phyloP scores from a whole-genome alignment of 805 yeast species.

The Brettanomyces naardenensis region DNA sequence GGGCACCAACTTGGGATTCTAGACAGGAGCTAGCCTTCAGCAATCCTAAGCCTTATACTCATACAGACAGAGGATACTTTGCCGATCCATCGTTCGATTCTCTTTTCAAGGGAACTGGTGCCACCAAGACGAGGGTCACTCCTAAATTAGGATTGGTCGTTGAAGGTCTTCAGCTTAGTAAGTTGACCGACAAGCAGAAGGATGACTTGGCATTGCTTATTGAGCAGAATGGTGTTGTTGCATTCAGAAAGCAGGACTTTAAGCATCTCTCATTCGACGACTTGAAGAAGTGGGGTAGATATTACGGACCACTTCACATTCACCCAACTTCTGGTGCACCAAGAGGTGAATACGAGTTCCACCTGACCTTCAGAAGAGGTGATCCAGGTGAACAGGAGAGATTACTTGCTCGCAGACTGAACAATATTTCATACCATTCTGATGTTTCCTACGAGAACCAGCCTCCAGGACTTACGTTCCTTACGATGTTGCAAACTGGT shows the following conservation, averaged over 20 bases:
- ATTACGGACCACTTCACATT: slow-evolving; percentile 65
- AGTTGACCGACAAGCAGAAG: slow-evolving; percentile 44
- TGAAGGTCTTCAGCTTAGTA: slow-evolving; percentile 50
- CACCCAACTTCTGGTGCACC: slow-evolving; percentile 76
- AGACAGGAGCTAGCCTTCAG: slow-evolving; percentile 8
- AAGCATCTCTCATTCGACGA: slow-evolving; percentile 43
- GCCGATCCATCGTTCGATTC: slow-evolving; percentile 53
- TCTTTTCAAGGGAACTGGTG: slow-evolving; percentile 30
- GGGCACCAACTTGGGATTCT: slow-evolving; percentile 14
- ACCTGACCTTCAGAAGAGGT: slow-evolving; percentile 49
- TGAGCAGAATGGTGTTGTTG: slow-evolving; percentile 64
- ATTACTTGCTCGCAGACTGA: slow-evolving; percentile 28
- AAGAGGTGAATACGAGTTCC: slow-evolving; percentile 48
- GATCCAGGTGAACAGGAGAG: slow-evolving; percentile 30
- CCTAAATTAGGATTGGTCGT: slow-evolving; percentile 69
- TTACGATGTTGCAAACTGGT: slow-evolving; percentile 45
- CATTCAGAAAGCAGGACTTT: slow-evolving; percentile 61
- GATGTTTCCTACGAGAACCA: slow-evolving; percentile 70
- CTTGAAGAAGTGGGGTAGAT: slow-evolving; percentile 43
- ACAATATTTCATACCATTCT: slow-evolving; percentile 53
- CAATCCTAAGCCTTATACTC: slow-evolving; percentile 48
- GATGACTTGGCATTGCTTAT: slow-evolving; percentile 64
- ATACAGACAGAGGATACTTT: slow-evolving; percentile 53
- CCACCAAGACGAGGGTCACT: slow-evolving; percentile 35
- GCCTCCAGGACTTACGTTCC: slow-evolving; percentile 66